Percentiles rank a stretch among this genome's conserved stretches.
Evolutionary conservation across 2,329 filamentous ascomycete genomes (phyloP).

Genomic region (Cladophialophora chaetospira): DNA sequence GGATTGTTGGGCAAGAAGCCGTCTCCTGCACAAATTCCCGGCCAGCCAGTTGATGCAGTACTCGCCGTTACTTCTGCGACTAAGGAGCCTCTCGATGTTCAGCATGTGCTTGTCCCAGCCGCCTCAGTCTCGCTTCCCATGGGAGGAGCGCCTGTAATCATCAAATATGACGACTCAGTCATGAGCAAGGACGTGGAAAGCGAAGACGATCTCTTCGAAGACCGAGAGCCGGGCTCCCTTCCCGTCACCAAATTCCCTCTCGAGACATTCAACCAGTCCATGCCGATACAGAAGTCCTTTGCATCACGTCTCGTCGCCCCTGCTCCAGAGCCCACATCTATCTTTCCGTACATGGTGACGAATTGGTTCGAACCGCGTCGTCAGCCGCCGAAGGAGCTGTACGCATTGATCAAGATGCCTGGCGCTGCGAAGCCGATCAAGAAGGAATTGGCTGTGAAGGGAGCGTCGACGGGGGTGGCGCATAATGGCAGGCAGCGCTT

Average conservation of each 20-base stretch:
- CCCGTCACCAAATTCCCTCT: conserved; percentile 68
- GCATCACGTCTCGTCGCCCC: neutral
- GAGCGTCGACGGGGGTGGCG: conserved; percentile 1
- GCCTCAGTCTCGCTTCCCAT: conserved; percentile 30
- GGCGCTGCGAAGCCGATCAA: conserved; percentile 25
- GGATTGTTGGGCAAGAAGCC: conserved; percentile 69
- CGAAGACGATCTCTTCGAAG: conserved; percentile 78
- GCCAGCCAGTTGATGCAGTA: conserved; percentile 27
- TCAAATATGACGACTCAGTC: conserved; percentile 36
- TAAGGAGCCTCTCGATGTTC: conserved; percentile 65
- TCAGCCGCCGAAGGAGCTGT: conserved; percentile 25
- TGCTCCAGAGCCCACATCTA: conserved; percentile 18
- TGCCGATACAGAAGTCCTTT: neutral
- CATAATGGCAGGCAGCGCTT: conserved; percentile 21
- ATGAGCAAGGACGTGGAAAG: conserved; percentile 72
- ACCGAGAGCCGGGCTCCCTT: conserved; percentile 78
- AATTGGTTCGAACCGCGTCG: conserved; percentile 24
- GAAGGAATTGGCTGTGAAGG: conserved; percentile 29
- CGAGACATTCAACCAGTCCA: conserved; percentile 15
- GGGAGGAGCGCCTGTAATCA: neutral
- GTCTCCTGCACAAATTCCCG: conserved; percentile 41
- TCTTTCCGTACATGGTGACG: conserved; percentile 24
- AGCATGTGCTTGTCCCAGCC: conserved; percentile 18
- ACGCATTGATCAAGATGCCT: conserved; percentile 29
- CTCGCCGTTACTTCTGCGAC: conserved; percentile 65